Conservation (phyloP, 345 rosid species). For the Litchi chinensis region DNA sequence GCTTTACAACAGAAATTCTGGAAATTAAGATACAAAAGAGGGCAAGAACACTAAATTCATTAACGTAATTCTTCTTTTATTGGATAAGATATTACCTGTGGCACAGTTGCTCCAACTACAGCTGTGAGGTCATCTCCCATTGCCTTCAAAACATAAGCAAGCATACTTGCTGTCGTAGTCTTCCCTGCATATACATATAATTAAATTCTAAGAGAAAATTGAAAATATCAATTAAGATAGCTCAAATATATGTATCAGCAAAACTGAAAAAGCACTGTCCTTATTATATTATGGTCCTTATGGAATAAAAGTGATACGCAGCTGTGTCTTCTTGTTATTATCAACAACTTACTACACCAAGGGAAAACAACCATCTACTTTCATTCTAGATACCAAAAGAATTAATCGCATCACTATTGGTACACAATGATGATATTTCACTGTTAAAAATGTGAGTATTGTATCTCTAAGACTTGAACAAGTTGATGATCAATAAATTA, state of each 20-base stretch:
- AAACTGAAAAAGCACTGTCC: neutral
- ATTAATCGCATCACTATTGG: neutral
- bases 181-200: conserved; percentile 27
- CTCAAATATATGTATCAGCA: conserved; percentile 1
- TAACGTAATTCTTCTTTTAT: neutral
- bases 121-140: conserved; percentile 41
- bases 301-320: neutral
- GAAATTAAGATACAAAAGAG: neutral
- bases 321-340: neutral
- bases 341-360: neutral
- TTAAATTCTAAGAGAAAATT: neutral
- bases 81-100: conserved; percentile 26
- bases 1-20: conserved; percentile 7
- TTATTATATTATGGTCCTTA: no score
- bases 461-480: neutral
- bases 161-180: conserved; percentile 41
- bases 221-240: conserved; percentile 1
- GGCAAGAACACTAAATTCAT: neutral
- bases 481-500: neutral
- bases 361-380: neutral
- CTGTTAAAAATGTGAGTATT: neutral
- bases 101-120: conserved; percentile 39
- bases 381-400: neutral
- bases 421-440: neutral
- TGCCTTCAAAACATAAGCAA: conserved; percentile 40